phyloP scores from a whole-genome alignment of 345 rosid genomes.

The Abelmoschus esculentus region DNA sequence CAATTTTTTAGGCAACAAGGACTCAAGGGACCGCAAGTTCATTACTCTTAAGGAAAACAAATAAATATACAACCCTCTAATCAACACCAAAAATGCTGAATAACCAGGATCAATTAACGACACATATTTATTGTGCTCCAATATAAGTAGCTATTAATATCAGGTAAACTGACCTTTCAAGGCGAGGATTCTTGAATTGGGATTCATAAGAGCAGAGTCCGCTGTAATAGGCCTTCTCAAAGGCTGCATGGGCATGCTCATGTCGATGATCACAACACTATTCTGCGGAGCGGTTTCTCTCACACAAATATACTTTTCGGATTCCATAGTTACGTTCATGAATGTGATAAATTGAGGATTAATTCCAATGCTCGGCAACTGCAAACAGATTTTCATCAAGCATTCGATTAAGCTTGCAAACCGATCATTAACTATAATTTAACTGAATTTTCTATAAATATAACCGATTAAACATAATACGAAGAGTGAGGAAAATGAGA shows the following conservation, averaged over 20 bases:
- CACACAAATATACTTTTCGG: neutral
- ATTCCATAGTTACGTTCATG: neutral
- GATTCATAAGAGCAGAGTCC: neutral
- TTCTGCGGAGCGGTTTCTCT: neutral
- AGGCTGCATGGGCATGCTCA: neutral
- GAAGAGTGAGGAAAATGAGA: no score
- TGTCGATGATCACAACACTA: neutral
- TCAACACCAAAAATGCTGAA: no score
- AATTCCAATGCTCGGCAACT: neutral
- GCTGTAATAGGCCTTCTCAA: neutral
- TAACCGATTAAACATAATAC: no score
- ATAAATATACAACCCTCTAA: no score
- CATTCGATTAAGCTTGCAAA: neutral
- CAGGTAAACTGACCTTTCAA: neutral
- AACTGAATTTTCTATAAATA: neutral
- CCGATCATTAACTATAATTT: neutral
- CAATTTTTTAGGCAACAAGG: no score
- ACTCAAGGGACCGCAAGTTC: no score
- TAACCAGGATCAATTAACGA: neutral
- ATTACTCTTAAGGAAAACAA: no score
- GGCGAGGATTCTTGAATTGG: neutral
- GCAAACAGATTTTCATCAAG: neutral
- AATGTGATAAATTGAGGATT: neutral
- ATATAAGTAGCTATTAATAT: no score
- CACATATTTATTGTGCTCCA: neutral